Base-by-base conservation (phyloP, 345 rosid genomes). In the Salix dunnii region DNA sequence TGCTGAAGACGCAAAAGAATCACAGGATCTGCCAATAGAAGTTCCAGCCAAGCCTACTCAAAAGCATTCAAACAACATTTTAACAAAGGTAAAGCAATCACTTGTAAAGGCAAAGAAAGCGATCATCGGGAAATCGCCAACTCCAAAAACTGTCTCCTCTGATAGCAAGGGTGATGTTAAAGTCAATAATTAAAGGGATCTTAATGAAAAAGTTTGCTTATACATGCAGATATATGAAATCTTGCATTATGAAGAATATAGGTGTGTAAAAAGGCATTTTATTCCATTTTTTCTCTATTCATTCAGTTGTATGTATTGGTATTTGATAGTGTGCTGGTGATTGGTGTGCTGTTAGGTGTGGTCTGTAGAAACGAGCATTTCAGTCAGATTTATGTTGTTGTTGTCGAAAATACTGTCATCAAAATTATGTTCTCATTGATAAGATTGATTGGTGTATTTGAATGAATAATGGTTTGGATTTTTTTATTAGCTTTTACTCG, bases 51-150 rank as follows among this genome's bases (percentile, higher is more conserved):
- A 92, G 84, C 77, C 83, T 5, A n/a, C 82, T 35, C 82, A 75
- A 63, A 92, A 91, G 70, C 79, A 86, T 67, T 87, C 97, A 23
- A 87, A 81, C 64, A 91, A 87, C 84, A 84, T 92, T 35, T 86
- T 92, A 68, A 85, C 92, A 42, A 92, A 89, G 88, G 91, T 92
- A 77, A 93, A 93, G 62, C 94, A 91, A 11, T 88, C 94, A 27
- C 85, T 91, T 74, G 91, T 88, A 35, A 93, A 91, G 88, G 94
- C 89, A 48, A 91, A 90, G 85, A 93, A 93, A 79, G 97, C 97
- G 30, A 85, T 93, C 35, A 82, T 79, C 11, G 95, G 96, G 40
- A 93, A 90, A 83, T 91, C 97, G 70, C 92, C 94, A 62, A 80
- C 85, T 87, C 85, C 97, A 1, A 92, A 91, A 81, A 80, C 90